Base-by-base conservation (phyloP, 371 early-diverging fungal species). In the Fennellomyces sp. region DNA sequence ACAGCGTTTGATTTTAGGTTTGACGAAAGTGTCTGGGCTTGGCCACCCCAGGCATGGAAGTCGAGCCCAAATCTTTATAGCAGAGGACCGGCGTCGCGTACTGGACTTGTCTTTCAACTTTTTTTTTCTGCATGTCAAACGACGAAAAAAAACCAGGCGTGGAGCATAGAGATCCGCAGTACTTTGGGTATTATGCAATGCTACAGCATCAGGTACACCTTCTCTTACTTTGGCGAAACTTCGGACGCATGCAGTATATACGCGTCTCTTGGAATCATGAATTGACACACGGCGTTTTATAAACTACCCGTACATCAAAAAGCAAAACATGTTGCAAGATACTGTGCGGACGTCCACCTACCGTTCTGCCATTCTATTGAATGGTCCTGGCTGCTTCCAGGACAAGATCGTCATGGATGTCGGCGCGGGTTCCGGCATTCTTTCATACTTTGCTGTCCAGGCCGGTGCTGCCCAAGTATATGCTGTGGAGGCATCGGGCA, bases 321-420 rank as follows among this genome's bases (percentile, higher is more conserved):
- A 94, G 94, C 97, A 97, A 89, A 97, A 98, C 80, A 98, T 98
- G 98, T 85, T 98, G 21, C 92, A 93, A 76, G 99, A 98, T 73
- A 82, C 81, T 19, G 92, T 96, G 26, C 85, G 99, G 33, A 98
- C 97, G 1, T 88, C 92, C n/a, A 86, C 94, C n/a, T 98, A 97
- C 68, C 91, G 93, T 54, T 85, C 89, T 7, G 96, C 97, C 5
- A 97, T 98, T 41, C 52, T 91, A 10, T 69, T 88, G 39, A 95
- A 95, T 69, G 85, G 85, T 6, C 78, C 87, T 4, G 69, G 76
- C 23, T 77, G 88, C 52, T 95, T 97, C 64, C 70, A 82, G 57
- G 86, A 88, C 61, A 92, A 94, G 66, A 64, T 85, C 2, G 94
- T 96, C 25, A 87, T 96, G 88, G 99, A 98, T 71, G 90, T 97